Evolutionary conservation across 2,329 filamentous ascomycete genomes (phyloP).

Genomic region (Cryphonectria radicalis): DNA sequence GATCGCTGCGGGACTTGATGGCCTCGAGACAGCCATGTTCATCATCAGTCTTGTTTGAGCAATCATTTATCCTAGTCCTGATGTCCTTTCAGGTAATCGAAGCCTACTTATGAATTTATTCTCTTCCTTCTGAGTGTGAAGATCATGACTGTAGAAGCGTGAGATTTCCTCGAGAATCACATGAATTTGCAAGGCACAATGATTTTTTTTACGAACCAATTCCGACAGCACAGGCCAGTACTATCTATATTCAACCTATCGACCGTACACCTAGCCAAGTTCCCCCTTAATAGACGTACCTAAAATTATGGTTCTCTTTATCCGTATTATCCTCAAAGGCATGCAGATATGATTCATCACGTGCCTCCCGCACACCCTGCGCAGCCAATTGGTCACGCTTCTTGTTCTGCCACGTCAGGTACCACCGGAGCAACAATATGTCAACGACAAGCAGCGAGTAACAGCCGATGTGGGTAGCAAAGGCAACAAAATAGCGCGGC

Average conservation of each 20-base stretch:
- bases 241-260: not conserved
- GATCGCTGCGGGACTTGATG: constrained; percentile 3
- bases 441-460: constrained; percentile 64
- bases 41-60: constrained; percentile 14
- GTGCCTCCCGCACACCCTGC: constrained; percentile 45
- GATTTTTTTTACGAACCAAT: not conserved
- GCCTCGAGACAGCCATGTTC: constrained; percentile 17
- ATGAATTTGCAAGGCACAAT: not conserved
- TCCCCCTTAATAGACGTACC: constrained; percentile 55
- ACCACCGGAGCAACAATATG: constrained; percentile 61
- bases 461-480: constrained; percentile 71
- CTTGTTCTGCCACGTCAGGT: constrained; percentile 62
- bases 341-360: constrained; percentile 49
- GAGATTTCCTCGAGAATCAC: not conserved
- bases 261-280: not conserved
- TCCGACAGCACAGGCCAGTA: not conserved
- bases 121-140: not conserved
- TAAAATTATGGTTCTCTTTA: constrained; percentile 62
- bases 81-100: not conserved
- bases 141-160: not conserved
- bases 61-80: not conserved
- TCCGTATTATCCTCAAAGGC: constrained; percentile 69
- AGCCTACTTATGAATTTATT: too few species aligned
- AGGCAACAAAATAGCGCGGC: constrained; percentile 71
- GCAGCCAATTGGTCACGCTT: constrained; percentile 55